phyloP scores from a whole-genome alignment of 176 grass and related monocot genomes.

The Oryza meridionalis region DNA sequence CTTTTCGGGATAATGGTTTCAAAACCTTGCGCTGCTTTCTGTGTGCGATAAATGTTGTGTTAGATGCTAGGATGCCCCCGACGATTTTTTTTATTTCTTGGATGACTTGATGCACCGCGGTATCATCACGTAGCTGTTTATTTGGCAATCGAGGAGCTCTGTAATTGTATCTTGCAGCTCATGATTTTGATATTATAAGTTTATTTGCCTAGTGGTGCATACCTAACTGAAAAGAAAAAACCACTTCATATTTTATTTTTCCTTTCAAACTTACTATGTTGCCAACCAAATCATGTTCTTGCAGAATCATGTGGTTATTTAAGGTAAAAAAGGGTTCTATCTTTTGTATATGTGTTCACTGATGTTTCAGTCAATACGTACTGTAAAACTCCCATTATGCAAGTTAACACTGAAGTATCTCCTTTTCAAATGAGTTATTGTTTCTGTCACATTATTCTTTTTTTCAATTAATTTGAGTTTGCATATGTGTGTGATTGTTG shows the following conservation, averaged over 20 bases:
- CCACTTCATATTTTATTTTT: neutral
- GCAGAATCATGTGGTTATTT: too few relatives aligned
- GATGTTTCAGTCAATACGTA: neutral
- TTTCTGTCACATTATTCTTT: too few relatives aligned
- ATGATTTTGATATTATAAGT: neutral
- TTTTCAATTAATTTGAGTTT: too few relatives aligned
- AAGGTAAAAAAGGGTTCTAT: neutral
- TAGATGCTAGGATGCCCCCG: too few relatives aligned
- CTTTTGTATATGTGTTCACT: neutral
- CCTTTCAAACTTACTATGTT: neutral
- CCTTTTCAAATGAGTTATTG: too few relatives aligned
- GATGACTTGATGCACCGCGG: too few relatives aligned
- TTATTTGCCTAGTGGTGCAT: neutral
- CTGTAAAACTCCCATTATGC: neutral
- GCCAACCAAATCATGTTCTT: neutral
- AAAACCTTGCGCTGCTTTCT: too few relatives aligned
- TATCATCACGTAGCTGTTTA: too few relatives aligned
- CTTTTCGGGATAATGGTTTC: neutral
- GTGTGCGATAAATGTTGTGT: too few relatives aligned
- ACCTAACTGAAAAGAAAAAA: neutral
- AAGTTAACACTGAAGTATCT: constrained; percentile 1
- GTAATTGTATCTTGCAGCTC: neutral
- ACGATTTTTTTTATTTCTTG: too few relatives aligned
- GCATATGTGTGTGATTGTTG: too few relatives aligned
- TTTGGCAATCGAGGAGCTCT: neutral